A percentile compares a stretch with the other conserved stretches of the same genome.
Conservation (phyloP, 2,329 filamentous ascomycete species). For the Beauveria bassiana region DNA sequence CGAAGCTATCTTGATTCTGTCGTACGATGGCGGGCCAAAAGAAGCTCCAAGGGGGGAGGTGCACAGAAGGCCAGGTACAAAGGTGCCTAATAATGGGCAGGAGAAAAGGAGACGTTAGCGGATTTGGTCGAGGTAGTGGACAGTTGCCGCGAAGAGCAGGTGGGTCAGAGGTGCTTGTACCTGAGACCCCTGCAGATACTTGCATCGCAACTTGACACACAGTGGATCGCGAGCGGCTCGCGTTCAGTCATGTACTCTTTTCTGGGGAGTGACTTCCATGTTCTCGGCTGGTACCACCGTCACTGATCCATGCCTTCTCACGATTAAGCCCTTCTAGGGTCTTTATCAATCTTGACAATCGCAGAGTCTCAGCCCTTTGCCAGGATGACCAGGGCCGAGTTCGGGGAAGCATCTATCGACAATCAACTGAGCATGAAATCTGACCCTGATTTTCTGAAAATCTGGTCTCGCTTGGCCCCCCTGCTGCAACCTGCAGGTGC, state of each 20-base stretch:
- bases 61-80: neutral
- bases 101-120: neutral
- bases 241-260: neutral
- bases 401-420: neutral
- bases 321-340: too few relatives aligned
- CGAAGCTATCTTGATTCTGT: neutral
- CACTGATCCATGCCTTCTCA: too few relatives aligned
- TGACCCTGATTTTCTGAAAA: neutral
- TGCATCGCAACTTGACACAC: neutral
- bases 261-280: neutral
- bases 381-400: neutral
- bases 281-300: neutral
- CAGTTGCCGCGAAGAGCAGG: neutral
- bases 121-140: neutral
- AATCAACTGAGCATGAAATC: neutral
- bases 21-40: neutral
- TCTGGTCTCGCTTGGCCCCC: neutral
- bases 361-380: neutral
- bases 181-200: neutral
- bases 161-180: neutral
- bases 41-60: neutral
- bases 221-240: too few relatives aligned
- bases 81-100: neutral
- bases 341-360: neutral
- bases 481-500: too few relatives aligned